Conservation (phyloP, 2,329 filamentous ascomycete genomes). For the Plectosphaerella cucumerina region DNA sequence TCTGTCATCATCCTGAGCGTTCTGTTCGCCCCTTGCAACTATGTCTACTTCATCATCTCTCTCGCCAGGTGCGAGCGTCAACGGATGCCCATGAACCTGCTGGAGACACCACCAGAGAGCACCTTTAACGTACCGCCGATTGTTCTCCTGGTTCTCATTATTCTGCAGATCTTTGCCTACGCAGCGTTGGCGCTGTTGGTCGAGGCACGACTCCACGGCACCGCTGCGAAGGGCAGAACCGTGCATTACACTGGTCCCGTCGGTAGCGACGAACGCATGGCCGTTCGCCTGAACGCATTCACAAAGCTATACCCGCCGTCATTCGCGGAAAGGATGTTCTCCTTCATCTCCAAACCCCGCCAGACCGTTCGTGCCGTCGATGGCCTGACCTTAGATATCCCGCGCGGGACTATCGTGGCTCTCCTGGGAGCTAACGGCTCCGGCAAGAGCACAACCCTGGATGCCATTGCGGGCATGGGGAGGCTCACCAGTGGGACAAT, state of each 20-base stretch:
- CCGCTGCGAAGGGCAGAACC: neutral
- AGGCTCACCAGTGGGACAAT: slow-evolving; percentile 54
- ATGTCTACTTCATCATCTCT: slow-evolving; percentile 73
- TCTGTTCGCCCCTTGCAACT: slow-evolving; percentile 84
- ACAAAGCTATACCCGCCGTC: slow-evolving; percentile 74
- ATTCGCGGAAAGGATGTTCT: slow-evolving; percentile 51
- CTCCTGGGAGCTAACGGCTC: slow-evolving; percentile 65
- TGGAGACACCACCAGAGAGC: slow-evolving; percentile 56
- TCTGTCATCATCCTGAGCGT: slow-evolving; percentile 67
- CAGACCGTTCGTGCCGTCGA: slow-evolving; percentile 75
- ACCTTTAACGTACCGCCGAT: slow-evolving; percentile 70
- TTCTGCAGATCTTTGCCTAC: slow-evolving; percentile 74
- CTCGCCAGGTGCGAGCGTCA: slow-evolving; percentile 73
- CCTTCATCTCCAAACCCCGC: slow-evolving; percentile 40
- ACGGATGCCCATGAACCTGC: slow-evolving; percentile 55
- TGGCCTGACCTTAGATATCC: slow-evolving; percentile 64
- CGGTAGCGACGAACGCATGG: slow-evolving; percentile 31
- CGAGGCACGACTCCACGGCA: slow-evolving; percentile 43
- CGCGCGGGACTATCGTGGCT: slow-evolving; percentile 78
- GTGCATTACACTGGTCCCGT: slow-evolving; percentile 16
- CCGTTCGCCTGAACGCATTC: slow-evolving; percentile 68
- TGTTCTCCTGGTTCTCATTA: slow-evolving; percentile 71
- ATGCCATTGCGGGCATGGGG: slow-evolving; percentile 23
- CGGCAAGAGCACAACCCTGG: slow-evolving; percentile 69
- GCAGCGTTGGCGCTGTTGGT: slow-evolving; percentile 71